Evolutionary conservation across 306 rosid species (phyloP).

Genomic region (Neltuma alba): DNA sequence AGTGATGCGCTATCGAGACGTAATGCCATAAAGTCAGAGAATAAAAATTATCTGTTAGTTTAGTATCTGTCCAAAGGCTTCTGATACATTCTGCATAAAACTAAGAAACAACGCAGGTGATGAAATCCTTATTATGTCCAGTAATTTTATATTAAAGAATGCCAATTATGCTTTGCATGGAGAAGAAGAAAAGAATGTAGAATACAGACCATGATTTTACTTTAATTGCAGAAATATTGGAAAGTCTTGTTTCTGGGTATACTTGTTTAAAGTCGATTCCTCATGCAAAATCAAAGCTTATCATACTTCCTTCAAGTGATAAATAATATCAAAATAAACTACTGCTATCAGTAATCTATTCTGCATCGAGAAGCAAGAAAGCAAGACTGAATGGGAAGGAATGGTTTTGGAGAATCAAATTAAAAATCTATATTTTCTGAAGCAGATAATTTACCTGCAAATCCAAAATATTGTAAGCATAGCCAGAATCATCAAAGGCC

Average conservation of each 20-base stretch:
- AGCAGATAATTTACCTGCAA: conserved; percentile 59
- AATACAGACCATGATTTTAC: background rate
- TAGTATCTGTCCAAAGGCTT: background rate
- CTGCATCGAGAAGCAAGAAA: background rate
- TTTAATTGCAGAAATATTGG: background rate
- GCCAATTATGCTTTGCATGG: background rate
- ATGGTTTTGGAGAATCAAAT: background rate
- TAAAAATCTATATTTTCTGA: background rate
- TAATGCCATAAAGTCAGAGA: background rate
- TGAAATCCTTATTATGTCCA: background rate
- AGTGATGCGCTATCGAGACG: background rate
- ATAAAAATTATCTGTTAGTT: background rate
- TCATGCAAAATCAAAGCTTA: too few relatives aligned
- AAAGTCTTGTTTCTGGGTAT: too few relatives aligned
- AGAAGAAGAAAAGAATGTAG: background rate
- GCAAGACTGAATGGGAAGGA: background rate
- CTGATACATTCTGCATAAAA: background rate
- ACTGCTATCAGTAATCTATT: background rate
- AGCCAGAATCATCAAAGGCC: conserved; percentile 51
- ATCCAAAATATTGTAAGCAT: conserved; percentile 72
- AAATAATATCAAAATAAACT: background rate
- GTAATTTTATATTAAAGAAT: background rate
- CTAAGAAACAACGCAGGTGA: background rate
- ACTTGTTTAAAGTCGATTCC: too few relatives aligned
- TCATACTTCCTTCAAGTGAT: too few relatives aligned